Base-by-base conservation (phyloP, 169 alveolate species). In the Plasmodium cynomolgi region DNA sequence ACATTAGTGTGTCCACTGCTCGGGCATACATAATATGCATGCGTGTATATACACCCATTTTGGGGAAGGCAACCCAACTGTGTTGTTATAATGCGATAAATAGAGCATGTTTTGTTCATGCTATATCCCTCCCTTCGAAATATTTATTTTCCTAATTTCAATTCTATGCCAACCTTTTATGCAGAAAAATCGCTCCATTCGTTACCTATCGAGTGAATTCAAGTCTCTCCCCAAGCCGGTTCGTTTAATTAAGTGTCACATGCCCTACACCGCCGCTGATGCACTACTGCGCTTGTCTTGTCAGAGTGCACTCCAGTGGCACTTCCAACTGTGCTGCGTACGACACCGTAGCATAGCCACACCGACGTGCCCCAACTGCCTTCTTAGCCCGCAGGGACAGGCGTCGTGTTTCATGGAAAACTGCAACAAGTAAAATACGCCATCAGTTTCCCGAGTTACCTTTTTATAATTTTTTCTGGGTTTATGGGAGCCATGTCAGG, bases 401-500 rank as follows among this genome's bases (percentile, higher is more conserved):
- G 97, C 17, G 97, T 96, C 23, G 97, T 96, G 6, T 96, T 96
- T 79, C 95, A 94, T 88, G 96, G 96, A 75, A 85, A 92, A 41
- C 84, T 91, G 44, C 82, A 95, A 44, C 96, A 93, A 71, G 88
- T 96, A 23, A 93, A 96, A 58, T 96, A 85, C 56, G 93, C 97
- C 58, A 90, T 96, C 31, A 92, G 86, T 56, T 95, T 96, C 74
- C 92, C 96, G 81, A 96, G 96, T 62, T 96, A 96, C 95, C 62
- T 96, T 15, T 95, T 95, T 62, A 73, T 96, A 33, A 93, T 96
- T 31, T 82, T 96, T 68, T 92, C 93, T 44, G 97, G 97, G 44
- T 96, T 96, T 81, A 92, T 96, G 83, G 97, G 97, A 31, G 97
- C 97, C 47, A 88, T 96, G 86, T 95, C 96, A 81, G 97, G 97